These are phyloP conservation scores for Xylariaceae sp. DNA, from an alignment of 2,329 filamentous ascomycete genomes.

Conservation along the genomic window DNA sequence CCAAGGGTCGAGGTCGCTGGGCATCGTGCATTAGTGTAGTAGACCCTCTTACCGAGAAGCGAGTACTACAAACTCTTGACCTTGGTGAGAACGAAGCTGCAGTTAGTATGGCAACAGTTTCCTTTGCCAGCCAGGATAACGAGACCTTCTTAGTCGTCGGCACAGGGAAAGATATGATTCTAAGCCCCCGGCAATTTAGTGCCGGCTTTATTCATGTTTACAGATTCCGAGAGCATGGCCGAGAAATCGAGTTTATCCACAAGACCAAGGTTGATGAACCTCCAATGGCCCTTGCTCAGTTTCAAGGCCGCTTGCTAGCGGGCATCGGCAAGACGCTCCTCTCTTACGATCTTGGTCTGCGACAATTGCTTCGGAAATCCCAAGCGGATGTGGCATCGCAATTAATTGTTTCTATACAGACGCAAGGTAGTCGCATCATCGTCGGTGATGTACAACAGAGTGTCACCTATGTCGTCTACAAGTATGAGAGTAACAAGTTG, in stretches of 20 bases:
- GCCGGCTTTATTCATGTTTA: constrained; percentile 93
- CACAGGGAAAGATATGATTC: constrained; percentile 86
- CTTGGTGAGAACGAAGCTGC: constrained; percentile 90
- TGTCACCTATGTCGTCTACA: constrained; percentile 91
- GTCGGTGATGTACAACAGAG: constrained; percentile 93
- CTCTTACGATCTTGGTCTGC: constrained; percentile 92
- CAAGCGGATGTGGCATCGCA: constrained; percentile 80
- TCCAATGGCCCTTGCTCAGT: constrained; percentile 86
- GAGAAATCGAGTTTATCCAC: constrained; percentile 90
- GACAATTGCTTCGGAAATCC: constrained; percentile 89
- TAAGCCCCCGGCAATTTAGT: constrained; percentile 75
- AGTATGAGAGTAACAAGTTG: constrained; percentile 85
- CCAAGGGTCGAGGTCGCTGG: constrained; percentile 84
- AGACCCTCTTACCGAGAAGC: constrained; percentile 78
- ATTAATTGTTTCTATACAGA: constrained; percentile 86
- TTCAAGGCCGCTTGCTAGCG: constrained; percentile 88
- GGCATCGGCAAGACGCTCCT: constrained; percentile 83
- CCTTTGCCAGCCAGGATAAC: constrained; percentile 87
- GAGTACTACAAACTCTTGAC: constrained; percentile 78
- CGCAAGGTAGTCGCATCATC: constrained; percentile 88
- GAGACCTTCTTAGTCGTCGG: constrained; percentile 93
- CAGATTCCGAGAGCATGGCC: constrained; percentile 85
- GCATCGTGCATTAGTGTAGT: constrained; percentile 93
- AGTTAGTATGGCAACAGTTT: constrained; percentile 81
- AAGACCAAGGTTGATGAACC: constrained; percentile 93